Evolutionary conservation across 2,329 filamentous ascomycete genomes (phyloP), one percentile per base, ranked within the genome.

Genomic region (Knufia petricola): DNA sequence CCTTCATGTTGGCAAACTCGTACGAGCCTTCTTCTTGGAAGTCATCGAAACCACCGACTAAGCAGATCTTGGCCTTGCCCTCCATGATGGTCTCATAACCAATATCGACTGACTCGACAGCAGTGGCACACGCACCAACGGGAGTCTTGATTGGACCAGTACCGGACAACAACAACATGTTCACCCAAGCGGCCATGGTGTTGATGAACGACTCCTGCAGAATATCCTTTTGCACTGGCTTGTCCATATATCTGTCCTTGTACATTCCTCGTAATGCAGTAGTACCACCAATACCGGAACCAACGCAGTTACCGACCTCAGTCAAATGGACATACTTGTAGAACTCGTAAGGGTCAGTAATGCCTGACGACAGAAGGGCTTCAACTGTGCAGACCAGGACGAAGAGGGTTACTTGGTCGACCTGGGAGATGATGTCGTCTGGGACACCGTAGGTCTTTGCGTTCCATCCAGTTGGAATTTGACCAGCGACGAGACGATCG

Each of bases 1-100:
- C 92, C 72, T 95, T 94, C 92, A 98, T 98, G 76, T 98, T 98
- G 75, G 92, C 92, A 66, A 98, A 98, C 69, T 98, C 92, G 64
- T 95, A 98, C 1, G 92, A 98, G 46, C 92, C 94, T 71, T 98
- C 92, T 71, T 98, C 92, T 63, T 94, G 88, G 74, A 98, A 95
- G 71, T 98, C 94, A 72, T 98, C 92, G 63, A 98, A 96, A 59
- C 92, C 92, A 78, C 92, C 92, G 51, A 98, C 94, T 57, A 98
- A 84, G 77, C 90, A 96, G 62, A 98, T 81, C 46, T 89, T 86
- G 52, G 94, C 92, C 77, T 98, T 98, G 70, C 92, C 92, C 68
- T 96, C 90, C 61, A 95, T 82, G 64, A 98, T 98, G 21, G 90
- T 96, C 72, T 98, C 92, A 64, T 95, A 95, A 61, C 92, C 92